Percentiles rank a stretch among this genome's conserved stretches.
Conservation (phyloP, 805 yeast genomes). For the Priceomyces carsonii region DNA sequence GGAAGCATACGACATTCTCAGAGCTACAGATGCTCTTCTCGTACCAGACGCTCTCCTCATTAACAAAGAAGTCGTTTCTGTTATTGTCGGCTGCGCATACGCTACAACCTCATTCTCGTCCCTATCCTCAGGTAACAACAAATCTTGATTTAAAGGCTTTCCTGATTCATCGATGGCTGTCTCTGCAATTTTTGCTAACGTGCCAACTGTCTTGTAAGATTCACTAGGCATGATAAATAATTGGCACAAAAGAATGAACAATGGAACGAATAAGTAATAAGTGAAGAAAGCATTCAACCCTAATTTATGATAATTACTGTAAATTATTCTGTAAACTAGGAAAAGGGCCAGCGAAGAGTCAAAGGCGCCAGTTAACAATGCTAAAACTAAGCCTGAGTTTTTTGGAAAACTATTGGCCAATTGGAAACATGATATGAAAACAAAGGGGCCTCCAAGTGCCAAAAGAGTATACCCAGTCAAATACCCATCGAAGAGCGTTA, state of each 20-base stretch:
- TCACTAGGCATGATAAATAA: conserved; percentile 75
- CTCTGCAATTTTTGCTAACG: conserved; percentile 65
- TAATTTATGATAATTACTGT: conserved; percentile 44
- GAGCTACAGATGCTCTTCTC: conserved; percentile 35
- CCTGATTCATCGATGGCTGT: conserved; percentile 77
- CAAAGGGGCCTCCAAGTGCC: conserved; percentile 94
- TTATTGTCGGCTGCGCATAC: conserved; percentile 32
- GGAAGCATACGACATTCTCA: conserved; percentile 32
- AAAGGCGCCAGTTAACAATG: conserved; percentile 88
- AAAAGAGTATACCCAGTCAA: conserved; percentile 70
- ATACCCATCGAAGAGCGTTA: conserved; percentile 59
- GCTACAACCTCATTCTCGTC: conserved; percentile 19
- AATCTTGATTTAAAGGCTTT: conserved; percentile 50
- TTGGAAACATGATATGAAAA: conserved; percentile 87
- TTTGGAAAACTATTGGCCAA: conserved; percentile 82
- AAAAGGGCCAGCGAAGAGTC: conserved; percentile 92
- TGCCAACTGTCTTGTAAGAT: conserved; percentile 71
- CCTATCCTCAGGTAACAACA: conserved; percentile 36
- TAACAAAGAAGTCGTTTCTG: conserved; percentile 42
- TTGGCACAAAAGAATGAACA: conserved; percentile 75
- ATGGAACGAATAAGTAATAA: conserved; percentile 69
- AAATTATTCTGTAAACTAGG: conserved; percentile 66
- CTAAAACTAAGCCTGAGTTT: conserved; percentile 77
- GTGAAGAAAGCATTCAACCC: conserved; percentile 62
- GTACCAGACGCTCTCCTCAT: conserved; percentile 32